Evolutionary conservation across 352 stramenopile species (phyloP), one percentile per base, ranked within the genome.

Genomic region (Plasmopara viticola): DNA sequence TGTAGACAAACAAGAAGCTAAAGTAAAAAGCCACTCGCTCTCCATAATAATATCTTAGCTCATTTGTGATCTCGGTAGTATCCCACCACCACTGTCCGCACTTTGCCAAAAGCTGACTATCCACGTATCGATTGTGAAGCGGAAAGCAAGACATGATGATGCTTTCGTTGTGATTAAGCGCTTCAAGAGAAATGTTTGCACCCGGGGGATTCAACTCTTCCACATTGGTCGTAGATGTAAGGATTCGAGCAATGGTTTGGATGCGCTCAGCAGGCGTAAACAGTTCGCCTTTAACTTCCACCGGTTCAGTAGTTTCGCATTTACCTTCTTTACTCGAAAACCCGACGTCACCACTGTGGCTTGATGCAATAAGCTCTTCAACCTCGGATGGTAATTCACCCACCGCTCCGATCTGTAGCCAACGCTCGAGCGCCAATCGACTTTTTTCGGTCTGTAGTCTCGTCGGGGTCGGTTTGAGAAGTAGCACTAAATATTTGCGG

Each of bases 21-120:
- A 90, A 93, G 65, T 90, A 89, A 52, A 93, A 93, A 5, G 83
- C 83, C 9, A 93, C 83, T 2, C 78, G 78, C 41, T 93, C 83
- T 39, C 83, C 83, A 44, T 93, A 93, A 52, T 91, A 78, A 37
- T 87, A 90, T 10, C 79, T 80, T 31, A 93, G 69, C n/a, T 90
- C 78, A 51, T 84, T 87, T 6, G 80, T 91, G 55, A 93, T 88
- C 53, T 90, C 80, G 25, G 82, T 79, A 17, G 83, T 84, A 14
- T 78, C 73, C 67, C 72, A 86, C 70, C 74, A 86, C 83, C 83
- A 93, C 20, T 78, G 62, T 35, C 62, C 69, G 45, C 74, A 86
- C 44, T 93, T 93, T 30, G 68, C 54, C 28, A 91, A 60, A 8
- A 93, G 51, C 53, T 86, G 69, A 4, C 56, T 72, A 39, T 90